phyloP scores from a whole-genome alignment of 1,284 basidiomycete genomes.

The Lignosus rhinocerotis region DNA sequence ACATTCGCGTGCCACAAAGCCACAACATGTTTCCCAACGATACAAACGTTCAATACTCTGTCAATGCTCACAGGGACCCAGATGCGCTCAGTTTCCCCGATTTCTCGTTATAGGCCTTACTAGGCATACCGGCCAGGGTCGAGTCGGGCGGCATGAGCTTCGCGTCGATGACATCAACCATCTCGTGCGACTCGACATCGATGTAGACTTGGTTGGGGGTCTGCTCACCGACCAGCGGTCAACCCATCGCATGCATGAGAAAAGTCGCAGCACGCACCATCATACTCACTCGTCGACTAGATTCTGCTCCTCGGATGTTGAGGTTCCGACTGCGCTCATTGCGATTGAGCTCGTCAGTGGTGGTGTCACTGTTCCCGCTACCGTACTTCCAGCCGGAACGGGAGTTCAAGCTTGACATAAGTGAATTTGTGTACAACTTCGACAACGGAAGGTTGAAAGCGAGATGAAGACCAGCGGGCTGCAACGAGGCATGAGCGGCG shows the following conservation, averaged over 20 bases:
- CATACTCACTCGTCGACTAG: conserved; percentile 24
- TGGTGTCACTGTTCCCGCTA: conserved; percentile 19
- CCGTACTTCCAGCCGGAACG: conserved; percentile 35
- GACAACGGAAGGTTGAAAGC: conserved; percentile 36
- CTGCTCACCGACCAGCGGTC: conserved; percentile 10
- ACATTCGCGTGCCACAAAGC: not conserved
- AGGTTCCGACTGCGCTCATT: conserved; percentile 11
- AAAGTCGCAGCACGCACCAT: conserved; percentile 9
- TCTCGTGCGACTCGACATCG: conserved; percentile 35
- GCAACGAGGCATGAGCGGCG: not conserved
- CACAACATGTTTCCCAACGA: not conserved
- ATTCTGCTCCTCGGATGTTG: conserved; percentile 14
- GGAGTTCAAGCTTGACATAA: conserved; percentile 38
- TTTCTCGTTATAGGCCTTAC: conserved; percentile 16
- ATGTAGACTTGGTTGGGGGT: conserved; percentile 33
- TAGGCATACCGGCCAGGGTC: conserved; percentile 8
- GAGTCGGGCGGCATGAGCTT: conserved; percentile 9
- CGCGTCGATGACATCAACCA: conserved; percentile 29
- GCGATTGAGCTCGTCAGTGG: conserved; percentile 12
- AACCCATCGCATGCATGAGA: not conserved
- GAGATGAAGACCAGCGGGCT: conserved; percentile 34
- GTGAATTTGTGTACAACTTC: conserved; percentile 37
- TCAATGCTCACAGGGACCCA: not conserved
- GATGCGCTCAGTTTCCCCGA: conserved; percentile 9
- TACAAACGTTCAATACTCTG: not conserved